Evolutionary conservation across 805 yeast genomes (phyloP).

Genomic region (Candida chauliodis): DNA sequence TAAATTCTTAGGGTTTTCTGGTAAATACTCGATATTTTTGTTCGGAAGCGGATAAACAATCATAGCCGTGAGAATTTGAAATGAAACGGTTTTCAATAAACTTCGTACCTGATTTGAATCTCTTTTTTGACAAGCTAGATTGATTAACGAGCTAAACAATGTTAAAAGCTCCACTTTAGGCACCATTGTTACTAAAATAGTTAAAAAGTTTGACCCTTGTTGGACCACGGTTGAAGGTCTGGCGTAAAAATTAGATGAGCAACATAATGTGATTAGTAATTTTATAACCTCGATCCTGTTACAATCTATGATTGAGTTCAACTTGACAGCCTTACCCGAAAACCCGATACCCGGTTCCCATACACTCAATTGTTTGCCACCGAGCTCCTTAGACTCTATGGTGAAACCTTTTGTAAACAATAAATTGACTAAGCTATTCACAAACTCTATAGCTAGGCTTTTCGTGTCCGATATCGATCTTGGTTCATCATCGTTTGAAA

Average conservation of each 20-base stretch:
- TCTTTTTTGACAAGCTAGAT: constrained; percentile 45
- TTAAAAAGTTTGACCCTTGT: constrained; percentile 59
- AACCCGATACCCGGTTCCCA: constrained; percentile 86
- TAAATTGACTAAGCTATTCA: constrained; percentile 34
- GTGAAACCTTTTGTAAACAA: constrained; percentile 60
- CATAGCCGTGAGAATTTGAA: constrained; percentile 61
- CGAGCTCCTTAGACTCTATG: constrained; percentile 15
- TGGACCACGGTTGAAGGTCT: constrained; percentile 38
- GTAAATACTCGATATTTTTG: constrained; percentile 34
- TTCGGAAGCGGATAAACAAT: constrained; percentile 61
- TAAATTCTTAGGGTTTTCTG: constrained; percentile 41
- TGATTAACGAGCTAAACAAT: constrained; percentile 67
- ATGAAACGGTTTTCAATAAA: constrained; percentile 48
- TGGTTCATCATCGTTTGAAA: not conserved
- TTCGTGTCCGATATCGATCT: not conserved
- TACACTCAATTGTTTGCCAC: constrained; percentile 19
- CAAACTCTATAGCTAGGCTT: constrained; percentile 11
- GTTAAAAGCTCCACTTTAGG: constrained; percentile 48
- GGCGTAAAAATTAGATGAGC: constrained; percentile 54
- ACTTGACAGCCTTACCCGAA: constrained; percentile 23
- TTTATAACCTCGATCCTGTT: constrained; percentile 68
- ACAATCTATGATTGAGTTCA: constrained; percentile 43
- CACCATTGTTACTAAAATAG: constrained; percentile 48
- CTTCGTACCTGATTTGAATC: constrained; percentile 47
- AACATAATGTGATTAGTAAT: constrained; percentile 56